Base-by-base conservation (phyloP, 2,329 filamentous ascomycete genomes). In the Escovopsis sp. region DNA sequence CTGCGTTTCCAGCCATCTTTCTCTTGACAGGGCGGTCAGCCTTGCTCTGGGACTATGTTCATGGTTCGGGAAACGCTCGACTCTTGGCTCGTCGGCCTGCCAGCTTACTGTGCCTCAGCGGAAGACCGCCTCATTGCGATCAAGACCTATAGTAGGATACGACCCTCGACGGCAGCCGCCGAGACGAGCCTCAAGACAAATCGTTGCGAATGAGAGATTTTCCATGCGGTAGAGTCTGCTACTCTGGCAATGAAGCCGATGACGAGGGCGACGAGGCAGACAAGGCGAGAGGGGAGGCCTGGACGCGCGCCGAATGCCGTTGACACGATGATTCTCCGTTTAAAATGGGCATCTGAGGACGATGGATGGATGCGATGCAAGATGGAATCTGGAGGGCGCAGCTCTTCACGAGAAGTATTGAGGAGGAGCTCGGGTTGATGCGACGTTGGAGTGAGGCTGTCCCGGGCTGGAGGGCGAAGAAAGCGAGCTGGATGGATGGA, bases 1-100 rank as follows among this genome's bases (percentile, higher is more conserved):
- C 53, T 76, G 71, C 32, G 81, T 77, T 51, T 70, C 66, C 52
- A 74, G 66, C 83, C 82, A 87, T 72, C 78, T 72, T 57, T 67
- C 64, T 56, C 81, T 85, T 51, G 29, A 40, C 13, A 9, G 30
- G 15, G 24, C 27, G 37, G 41, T 42, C 43, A 34, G 43, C 33
- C 31, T 37, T 14, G 1, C 30, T 12, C 20, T 24, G 30, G 37
- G 14, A 29, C 14, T 20, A 20, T 20, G 20, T 20, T 20, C 20
- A 20, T 20, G 5, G n/a, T n/a, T n/a, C n/a, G 20, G 20, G 20
- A 20, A 20, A 20, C 20, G 20, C 20, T 20, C 20, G 20, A 20
- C 20, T 20, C 20, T 20, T 20, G 20, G 20, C 20, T 31, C 29
- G n/a, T 16, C 13, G 24, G 37, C 13, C 29, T 15, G 20, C 24